Base-by-base conservation (phyloP, 164 flowering plant genomes). In the Aristolochia contorta region DNA sequence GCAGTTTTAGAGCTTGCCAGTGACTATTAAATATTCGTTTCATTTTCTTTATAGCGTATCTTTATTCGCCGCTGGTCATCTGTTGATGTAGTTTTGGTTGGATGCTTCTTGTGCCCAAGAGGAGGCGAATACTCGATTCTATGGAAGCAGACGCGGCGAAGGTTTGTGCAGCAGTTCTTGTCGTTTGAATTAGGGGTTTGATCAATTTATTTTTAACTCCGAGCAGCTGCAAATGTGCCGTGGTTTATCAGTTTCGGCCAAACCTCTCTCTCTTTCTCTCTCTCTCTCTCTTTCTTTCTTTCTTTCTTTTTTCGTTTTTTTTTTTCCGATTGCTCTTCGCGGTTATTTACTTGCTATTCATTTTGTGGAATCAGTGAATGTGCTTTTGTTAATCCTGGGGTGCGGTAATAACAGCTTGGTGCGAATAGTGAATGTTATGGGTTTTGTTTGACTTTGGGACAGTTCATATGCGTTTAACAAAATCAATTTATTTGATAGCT, bases 81-180 rank as follows among this genome's bases (percentile, higher is more conserved):
- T 4, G 14, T 49, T 49, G 19, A 18, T 49, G 22, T 49, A 10
- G 4, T 37, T 37, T 49, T 49, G 53, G 7, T 49, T 56, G 14
- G 59, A 56, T 56, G 59, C 20, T 7, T n/a, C 32, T 56, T 1
- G 43, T 33, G 46, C 45, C n/a, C 7, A 85, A 85, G 74, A 78
- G 86, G 33, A 74, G 78, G 59, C 79, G 84, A 52, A 30, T 79
- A 61, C 59, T 65, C 69, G 72, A 82, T 67, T 64, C 74, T 6
- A 87, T 87, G 91, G 91, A 83, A 1, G 47, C 75, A 8, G 76
- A 74, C 65, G 57, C 59, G 16, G 79, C 75, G 24, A 75, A 82
- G 87, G 95, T 87, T 32, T 56, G 8, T 54, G 27, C 27, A 22
- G 6, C 57, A 20, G 18, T 12, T 24, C 6, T 10, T 24, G 12